phyloP scores from a whole-genome alignment of 2,329 filamentous ascomycete species.

The Neonectria hederae region DNA sequence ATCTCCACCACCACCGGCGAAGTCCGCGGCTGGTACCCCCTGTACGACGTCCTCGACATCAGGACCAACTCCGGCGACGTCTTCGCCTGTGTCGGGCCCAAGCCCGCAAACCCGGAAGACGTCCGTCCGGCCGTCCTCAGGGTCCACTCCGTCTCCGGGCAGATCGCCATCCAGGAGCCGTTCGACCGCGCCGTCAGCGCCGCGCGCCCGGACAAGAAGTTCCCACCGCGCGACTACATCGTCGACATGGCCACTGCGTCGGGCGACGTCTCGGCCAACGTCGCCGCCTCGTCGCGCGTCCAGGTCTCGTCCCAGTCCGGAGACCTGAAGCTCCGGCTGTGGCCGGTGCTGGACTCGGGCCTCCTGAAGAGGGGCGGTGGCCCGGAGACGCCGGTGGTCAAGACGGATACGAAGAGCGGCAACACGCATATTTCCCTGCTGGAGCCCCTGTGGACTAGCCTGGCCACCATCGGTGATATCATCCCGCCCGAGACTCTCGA shows the following conservation, averaged over 20 bases:
- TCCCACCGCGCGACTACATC: conserved; percentile 59
- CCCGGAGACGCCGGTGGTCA: conserved; percentile 43
- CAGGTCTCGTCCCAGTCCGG: conserved; percentile 54
- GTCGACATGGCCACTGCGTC: conserved; percentile 56
- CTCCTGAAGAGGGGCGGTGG: conserved; percentile 28
- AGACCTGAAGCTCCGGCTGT: conserved; percentile 50
- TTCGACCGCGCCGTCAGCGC: conserved; percentile 40
- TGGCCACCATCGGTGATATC: conserved; percentile 11
- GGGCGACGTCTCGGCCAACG: conserved; percentile 52
- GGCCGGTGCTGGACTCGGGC: conserved; percentile 53
- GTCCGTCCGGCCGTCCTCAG: conserved; percentile 53
- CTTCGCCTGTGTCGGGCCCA: conserved; percentile 51
- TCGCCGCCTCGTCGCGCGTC: conserved; percentile 52
- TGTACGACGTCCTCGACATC: conserved; percentile 60
- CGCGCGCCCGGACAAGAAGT: conserved; percentile 30
- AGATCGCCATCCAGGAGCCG: conserved; percentile 53
- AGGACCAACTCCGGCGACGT: conserved; percentile 56
- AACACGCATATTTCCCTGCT: conserved; percentile 50
- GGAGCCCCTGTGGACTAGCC: conserved; percentile 55
- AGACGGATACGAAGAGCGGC: conserved; percentile 58
- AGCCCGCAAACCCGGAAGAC: conserved; percentile 47
- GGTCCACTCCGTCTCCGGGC: conserved; percentile 55
- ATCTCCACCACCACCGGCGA: conserved; percentile 55
- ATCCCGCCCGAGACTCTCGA: conserved; percentile 27
- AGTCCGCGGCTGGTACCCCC: conserved; percentile 60